phyloP scores from a whole-genome alignment of 441 rosid species.

The Adansonia grandidieri region DNA sequence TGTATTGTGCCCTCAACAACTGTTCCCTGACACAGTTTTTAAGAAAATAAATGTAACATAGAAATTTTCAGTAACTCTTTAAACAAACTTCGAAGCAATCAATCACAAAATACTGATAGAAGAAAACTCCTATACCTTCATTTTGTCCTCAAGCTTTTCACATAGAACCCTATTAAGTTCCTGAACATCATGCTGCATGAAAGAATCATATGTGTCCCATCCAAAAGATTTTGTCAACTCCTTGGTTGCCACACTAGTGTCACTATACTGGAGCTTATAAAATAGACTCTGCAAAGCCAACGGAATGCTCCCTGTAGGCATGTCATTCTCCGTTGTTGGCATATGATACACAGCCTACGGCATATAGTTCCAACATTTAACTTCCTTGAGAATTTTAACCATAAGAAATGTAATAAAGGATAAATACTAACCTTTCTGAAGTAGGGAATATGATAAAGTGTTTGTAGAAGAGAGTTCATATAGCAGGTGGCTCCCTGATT shows the following conservation, averaged over 20 bases:
- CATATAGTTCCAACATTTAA: conserved; percentile 28
- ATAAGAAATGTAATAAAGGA: conserved; percentile 18
- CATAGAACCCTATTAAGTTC: conserved; percentile 80
- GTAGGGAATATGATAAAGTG: conserved; percentile 77
- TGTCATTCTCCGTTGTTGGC: conserved; percentile 80
- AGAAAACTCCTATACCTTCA: conserved; percentile 52
- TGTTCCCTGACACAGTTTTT: conserved; percentile 54
- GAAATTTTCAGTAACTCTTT: conserved; percentile 4
- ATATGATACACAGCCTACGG: conserved; percentile 79
- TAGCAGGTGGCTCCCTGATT: conserved; percentile 87
- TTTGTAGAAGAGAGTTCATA: conserved; percentile 82
- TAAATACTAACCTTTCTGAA: conserved; percentile 59
- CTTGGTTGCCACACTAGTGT: conserved; percentile 77
- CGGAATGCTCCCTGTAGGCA: conserved; percentile 75
- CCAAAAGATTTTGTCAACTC: conserved; percentile 82
- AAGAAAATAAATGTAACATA: background rate
- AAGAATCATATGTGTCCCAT: conserved; percentile 81
- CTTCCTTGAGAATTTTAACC: conserved; percentile 23
- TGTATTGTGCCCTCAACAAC: conserved; percentile 85
- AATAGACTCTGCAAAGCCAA: conserved; percentile 79
- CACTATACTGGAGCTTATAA: conserved; percentile 76
- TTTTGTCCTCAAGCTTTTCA: conserved; percentile 80
- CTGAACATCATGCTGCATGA: conserved; percentile 87
- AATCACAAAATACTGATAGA: conserved; percentile 17
- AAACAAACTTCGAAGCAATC: conserved; percentile 6